Conservation (phyloP, 176 grass and related monocot species). For the Oryza australiensis region DNA sequence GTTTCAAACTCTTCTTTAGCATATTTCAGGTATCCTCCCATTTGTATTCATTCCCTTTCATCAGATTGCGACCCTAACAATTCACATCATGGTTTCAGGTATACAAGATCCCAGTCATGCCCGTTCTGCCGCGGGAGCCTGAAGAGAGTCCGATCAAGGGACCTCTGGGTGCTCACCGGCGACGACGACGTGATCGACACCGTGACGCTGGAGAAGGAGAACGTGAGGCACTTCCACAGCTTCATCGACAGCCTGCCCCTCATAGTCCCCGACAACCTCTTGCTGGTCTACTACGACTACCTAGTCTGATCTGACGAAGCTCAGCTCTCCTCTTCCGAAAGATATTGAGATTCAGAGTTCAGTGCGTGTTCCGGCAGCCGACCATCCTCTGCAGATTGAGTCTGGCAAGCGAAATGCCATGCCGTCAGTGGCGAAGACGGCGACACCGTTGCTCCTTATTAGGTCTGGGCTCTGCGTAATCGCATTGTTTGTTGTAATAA, state of each 20-base stretch:
- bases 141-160: slow-evolving; percentile 61
- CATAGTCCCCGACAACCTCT: slow-evolving; percentile 65
- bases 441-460: slow-evolving; percentile 15
- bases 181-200: slow-evolving; percentile 73
- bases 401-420: slow-evolving; percentile 50
- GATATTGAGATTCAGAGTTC: slow-evolving; percentile 24
- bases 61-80: slow-evolving; percentile 7
- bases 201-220: slow-evolving; percentile 63
- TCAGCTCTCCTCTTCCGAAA: neutral
- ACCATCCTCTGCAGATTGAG: slow-evolving; percentile 63
- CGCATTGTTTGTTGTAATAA: slow-evolving; percentile 48
- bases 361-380: slow-evolving; percentile 44
- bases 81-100: slow-evolving; percentile 44
- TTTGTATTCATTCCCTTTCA: neutral
- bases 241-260: slow-evolving; percentile 79
- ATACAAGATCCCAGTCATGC: slow-evolving; percentile 72
- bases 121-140: slow-evolving; percentile 80
- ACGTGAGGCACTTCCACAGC: slow-evolving; percentile 68
- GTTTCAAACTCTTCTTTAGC: neutral
- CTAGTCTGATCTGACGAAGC: slow-evolving; percentile 51
- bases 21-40: neutral
- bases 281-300: slow-evolving; percentile 83
- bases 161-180: slow-evolving; percentile 82
- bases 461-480: slow-evolving; percentile 38
- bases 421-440: neutral